Base-by-base conservation (phyloP, 2,329 filamentous ascomycete genomes). In the Pestalotiopsis sp. region DNA sequence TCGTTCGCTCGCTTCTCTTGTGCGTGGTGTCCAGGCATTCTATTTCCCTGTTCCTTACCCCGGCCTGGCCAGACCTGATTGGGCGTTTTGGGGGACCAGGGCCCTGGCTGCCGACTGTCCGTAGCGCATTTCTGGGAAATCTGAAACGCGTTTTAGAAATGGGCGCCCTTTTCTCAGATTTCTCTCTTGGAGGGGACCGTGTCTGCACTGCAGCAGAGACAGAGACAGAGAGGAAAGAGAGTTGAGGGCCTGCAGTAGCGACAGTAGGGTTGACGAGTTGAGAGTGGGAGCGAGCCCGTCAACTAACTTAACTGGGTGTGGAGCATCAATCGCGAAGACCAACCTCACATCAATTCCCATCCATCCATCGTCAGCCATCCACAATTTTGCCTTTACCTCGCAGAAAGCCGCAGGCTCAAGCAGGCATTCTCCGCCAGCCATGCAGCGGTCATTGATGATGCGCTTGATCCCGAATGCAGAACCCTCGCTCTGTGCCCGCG, bases 71-170 rank as follows among this genome's bases (percentile, higher is more conserved):
- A 27, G 27, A 59, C 57, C 17, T 62, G 27, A 62, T 62, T 62
- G 59, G 59, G 59, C 59, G 17, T 39, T 36, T 36, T 20, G 36
- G 25, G 59, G 27, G 59, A 62, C 59, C 59, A 20, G 59, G 59
- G 59, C 31, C 31, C 31, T 62, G n/a, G 59, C 59, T 62, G 59
- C 59, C 59, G 59, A 62, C 59, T 62, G 59, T 62, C 59, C 27
- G 27, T 62, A 62, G 59, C 31, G 59, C 59, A 62, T 62, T 36
- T 62, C 59, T 62, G 4, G 59, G 38, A 17, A 62, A 62, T 62
- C 59, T 62, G 59, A 62, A 62, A 62, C 59, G 59, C 25, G 59
- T 62, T 62, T 62, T 62, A 62, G 59, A 62, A 62, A 62, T 62
- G 59, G 59, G 59, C 59, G 59, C 59, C 59, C 41, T 62, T 62